phyloP scores from a whole-genome alignment of 2,329 filamentous ascomycete species.

The Pseudopyrenochaeta lycopersici region DNA sequence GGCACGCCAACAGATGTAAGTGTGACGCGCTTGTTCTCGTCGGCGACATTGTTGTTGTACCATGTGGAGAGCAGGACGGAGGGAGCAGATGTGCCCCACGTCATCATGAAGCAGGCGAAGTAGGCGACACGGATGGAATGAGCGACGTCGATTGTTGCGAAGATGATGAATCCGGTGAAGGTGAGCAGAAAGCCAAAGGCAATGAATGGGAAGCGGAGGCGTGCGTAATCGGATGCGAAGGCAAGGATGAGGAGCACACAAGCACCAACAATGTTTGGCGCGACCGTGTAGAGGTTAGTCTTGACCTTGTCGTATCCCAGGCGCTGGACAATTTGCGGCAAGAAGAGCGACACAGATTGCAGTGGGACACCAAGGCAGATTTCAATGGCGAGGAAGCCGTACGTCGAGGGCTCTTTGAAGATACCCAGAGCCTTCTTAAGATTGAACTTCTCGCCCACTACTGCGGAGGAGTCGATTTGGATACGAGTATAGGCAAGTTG shows the following conservation, averaged over 20 bases:
- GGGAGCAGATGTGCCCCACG: constrained; percentile 78
- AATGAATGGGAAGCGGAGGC: constrained; percentile 78
- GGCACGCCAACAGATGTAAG: constrained; percentile 78
- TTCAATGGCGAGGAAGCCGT: constrained; percentile 64
- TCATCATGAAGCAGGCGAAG: constrained; percentile 83
- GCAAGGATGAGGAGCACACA: constrained; percentile 76
- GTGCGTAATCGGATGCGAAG: constrained; percentile 72
- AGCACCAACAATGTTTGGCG: constrained; percentile 78
- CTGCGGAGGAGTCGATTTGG: constrained; percentile 75
- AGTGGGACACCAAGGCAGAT: constrained; percentile 68
- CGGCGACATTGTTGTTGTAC: constrained; percentile 86
- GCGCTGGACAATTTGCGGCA: constrained; percentile 65
- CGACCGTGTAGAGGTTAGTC: constrained; percentile 84
- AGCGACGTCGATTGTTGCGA: constrained; percentile 72
- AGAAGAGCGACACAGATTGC: constrained; percentile 65
- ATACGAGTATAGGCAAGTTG: constrained; percentile 76
- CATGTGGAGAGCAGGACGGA: constrained; percentile 73
- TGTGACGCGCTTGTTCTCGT: constrained; percentile 75
- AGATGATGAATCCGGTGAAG: constrained; percentile 81
- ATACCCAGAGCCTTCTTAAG: constrained; percentile 62
- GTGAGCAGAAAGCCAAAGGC: constrained; percentile 77
- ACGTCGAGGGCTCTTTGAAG: constrained; percentile 64
- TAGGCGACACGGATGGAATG: constrained; percentile 72
- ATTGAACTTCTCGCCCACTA: constrained; percentile 65
- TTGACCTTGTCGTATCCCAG: constrained; percentile 65